Evolutionary conservation across 208 protist species (phyloP), one percentile per base, ranked within the genome.

Genomic region (Wallacemonas sp.): DNA sequence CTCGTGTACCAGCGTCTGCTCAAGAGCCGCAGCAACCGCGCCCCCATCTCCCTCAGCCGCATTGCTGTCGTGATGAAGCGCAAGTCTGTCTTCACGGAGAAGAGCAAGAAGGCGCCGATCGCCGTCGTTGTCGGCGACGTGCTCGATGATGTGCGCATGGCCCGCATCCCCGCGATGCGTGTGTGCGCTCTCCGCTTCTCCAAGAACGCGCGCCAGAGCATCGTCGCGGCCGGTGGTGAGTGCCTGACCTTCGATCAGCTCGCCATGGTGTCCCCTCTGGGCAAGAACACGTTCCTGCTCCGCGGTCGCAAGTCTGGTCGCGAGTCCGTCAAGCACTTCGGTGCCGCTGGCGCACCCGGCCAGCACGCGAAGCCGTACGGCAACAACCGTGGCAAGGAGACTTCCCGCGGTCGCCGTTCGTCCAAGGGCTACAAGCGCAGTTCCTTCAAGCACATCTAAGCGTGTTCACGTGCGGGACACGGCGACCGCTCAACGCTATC

Each of bases 201-300:
- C 62, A 97, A 99, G 73, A 92, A 81, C 66, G 99, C 98, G 55
- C 97, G 98, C 79, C 91, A 96, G 46, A 95, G 98, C 84, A 99
- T 99, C 79, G 72, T 97, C 39, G 96, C 96, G 38, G 98, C 98
- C 36, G 99, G 99, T 66, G 99, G 99, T 68, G 93, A 99, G 87
- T 93, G 85, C 87, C 80, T 99, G 36, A 99, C 99, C 63, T 99
- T 99, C 66, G 99, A 99, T 81, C 97, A 99, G 78, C 83, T 87
- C 61, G 79, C 81, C 45, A 91, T 99, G 70, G 70, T 94, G 26
- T 79, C 89, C 33, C 99, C 99, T 54, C 99, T 89, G 36, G 99
- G 99, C 41, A 89, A 92, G 71, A 99, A 99, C 78, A 98, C 93
- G 66, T 68, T 99, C 53, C 97, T 99, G 55, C 91, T 99, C 63